Percentiles rank a stretch among this genome's conserved stretches.
Conservation (phyloP, 257 asterid genomes). For the Capsicum baccatum region DNA sequence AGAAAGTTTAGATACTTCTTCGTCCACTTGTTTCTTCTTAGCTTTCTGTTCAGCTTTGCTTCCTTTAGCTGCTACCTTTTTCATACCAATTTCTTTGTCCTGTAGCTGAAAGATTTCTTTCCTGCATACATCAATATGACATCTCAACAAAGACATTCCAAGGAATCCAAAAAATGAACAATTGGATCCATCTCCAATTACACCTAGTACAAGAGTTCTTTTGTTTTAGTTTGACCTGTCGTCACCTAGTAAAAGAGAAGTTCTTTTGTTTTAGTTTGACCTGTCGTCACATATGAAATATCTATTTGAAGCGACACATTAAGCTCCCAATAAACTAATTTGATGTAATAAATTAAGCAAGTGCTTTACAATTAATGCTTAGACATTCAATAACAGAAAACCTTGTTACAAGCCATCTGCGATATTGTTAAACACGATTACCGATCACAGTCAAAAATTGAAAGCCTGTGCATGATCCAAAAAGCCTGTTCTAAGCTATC, state of each 20-base stretch:
- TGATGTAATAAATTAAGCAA: neutral
- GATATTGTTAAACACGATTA: neutral
- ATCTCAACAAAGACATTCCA: neutral
- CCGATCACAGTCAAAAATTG: neutral
- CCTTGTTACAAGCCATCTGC: neutral
- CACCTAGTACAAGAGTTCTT: too few relatives aligned
- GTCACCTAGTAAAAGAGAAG: too few relatives aligned
- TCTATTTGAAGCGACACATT: too few relatives aligned
- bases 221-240: too few relatives aligned
- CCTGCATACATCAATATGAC: conserved; percentile 48
- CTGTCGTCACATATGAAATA: too few relatives aligned
- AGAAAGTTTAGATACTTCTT: conserved; percentile 75
- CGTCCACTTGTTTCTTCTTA: conserved; percentile 95
- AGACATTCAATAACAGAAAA: conserved; percentile 4
- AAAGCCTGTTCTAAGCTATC: neutral
- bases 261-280: too few relatives aligned
- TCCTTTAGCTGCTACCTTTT: conserved; percentile 94
- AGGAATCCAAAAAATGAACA: too few relatives aligned
- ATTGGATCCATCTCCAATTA: too few relatives aligned
- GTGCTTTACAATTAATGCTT: neutral
- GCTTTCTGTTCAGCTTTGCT: conserved; percentile 99
- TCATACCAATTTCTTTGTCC: conserved; percentile 78
- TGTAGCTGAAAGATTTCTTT: conserved; percentile 81
- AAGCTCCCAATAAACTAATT: neutral
- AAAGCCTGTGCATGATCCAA: neutral